These are phyloP conservation scores for Phytophthora macrochlamydospora DNA, from an alignment of 352 stramenopile genomes.

Conservation along the genomic window DNA sequence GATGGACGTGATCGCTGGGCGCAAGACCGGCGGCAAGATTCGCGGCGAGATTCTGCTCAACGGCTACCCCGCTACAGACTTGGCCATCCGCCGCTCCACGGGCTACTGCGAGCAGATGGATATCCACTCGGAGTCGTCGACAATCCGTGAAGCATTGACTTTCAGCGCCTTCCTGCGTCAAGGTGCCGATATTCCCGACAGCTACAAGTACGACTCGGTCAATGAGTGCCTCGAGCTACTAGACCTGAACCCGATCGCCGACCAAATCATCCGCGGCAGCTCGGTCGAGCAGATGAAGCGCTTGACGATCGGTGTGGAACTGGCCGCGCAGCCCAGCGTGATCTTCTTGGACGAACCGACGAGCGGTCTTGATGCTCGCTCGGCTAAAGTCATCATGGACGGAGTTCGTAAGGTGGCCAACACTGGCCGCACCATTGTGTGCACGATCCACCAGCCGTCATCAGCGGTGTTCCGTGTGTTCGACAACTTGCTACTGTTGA, in stretches of 20 bases:
- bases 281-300: conserved; percentile 27
- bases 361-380: conserved; percentile 5
- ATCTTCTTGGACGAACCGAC: conserved; percentile 23
- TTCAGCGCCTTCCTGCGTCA: conserved; percentile 26
- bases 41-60: conserved; percentile 90
- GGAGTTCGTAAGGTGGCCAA: neutral
- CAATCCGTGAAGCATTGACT: conserved; percentile 52
- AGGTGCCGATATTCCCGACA: conserved; percentile 10
- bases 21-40: conserved; percentile 91
- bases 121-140: conserved; percentile 29
- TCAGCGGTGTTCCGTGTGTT: neutral
- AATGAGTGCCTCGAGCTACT: conserved; percentile 42
- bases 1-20: conserved; percentile 94
- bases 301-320: conserved; percentile 17
- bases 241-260: conserved; percentile 31
- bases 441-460: conserved; percentile 2
- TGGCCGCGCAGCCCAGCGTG: conserved; percentile 19
- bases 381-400: neutral
- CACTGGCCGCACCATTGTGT: neutral
- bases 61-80: conserved; percentile 58
- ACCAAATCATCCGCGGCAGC: conserved; percentile 35
- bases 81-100: conserved; percentile 30
- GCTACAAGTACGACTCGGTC: conserved; percentile 26
- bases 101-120: conserved; percentile 48
- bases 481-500: neutral